Evolutionary conservation across 2,329 filamentous ascomycete genomes (phyloP).

Genomic region (Aaosphaeria arxii): DNA sequence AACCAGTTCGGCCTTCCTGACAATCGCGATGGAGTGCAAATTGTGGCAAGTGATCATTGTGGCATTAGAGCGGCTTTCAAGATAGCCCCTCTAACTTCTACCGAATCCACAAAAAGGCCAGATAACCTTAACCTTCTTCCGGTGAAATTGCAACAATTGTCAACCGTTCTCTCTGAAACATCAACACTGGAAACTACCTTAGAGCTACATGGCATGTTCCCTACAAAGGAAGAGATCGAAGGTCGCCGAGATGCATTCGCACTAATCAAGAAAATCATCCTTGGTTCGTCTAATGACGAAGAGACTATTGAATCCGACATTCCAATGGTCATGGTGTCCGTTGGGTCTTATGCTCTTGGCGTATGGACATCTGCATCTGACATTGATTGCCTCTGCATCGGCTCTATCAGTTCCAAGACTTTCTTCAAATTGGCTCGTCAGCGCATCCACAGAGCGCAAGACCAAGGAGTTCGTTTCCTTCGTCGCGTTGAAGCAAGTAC

Average conservation of each 20-base stretch:
- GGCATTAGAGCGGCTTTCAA: slow-evolving; percentile 43
- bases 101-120: not conserved
- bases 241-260: slow-evolving; percentile 45
- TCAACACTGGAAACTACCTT: slow-evolving; percentile 13
- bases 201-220: slow-evolving; percentile 38
- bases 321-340: slow-evolving; percentile 55
- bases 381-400: slow-evolving; percentile 65
- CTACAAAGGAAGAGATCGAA: slow-evolving; percentile 44
- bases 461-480: slow-evolving; percentile 49
- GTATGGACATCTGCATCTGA: slow-evolving; percentile 62
- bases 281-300: slow-evolving; percentile 22
- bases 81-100: slow-evolving; percentile 20
- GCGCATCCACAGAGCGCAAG: slow-evolving; percentile 49
- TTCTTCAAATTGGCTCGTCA: slow-evolving; percentile 61
- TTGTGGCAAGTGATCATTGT: slow-evolving; percentile 51
- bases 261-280: slow-evolving; percentile 45
- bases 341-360: slow-evolving; percentile 65
- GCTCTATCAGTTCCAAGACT: slow-evolving; percentile 57
- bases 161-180: slow-evolving; percentile 6
- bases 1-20: slow-evolving; percentile 56
- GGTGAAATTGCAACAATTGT: slow-evolving; percentile 11
- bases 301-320: slow-evolving; percentile 12
- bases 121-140: slow-evolving; percentile 5
- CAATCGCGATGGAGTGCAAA: slow-evolving; percentile 10
- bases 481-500: slow-evolving; percentile 58